A percentile compares a stretch with the other conserved stretches of the same genome.
These are phyloP conservation scores for Neonectria punicea DNA, from an alignment of 2,329 filamentous ascomycete genomes.

Conservation along the genomic window DNA sequence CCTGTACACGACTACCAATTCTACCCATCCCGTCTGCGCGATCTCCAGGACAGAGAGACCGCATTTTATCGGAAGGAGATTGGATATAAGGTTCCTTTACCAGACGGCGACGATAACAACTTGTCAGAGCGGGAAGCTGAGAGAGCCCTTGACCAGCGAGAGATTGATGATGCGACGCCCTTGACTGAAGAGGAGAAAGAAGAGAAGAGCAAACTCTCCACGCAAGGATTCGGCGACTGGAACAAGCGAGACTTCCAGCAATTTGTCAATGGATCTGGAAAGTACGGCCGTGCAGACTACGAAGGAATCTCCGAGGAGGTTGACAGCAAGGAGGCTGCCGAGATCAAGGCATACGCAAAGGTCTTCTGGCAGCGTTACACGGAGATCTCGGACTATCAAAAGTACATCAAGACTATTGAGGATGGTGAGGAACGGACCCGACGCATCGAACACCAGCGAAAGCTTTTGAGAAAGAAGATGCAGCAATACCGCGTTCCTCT, in stretches of 20 bases:
- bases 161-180: conserved; percentile 91
- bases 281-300: conserved; percentile 89
- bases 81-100: conserved; percentile 90
- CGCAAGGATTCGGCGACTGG: conserved; percentile 92
- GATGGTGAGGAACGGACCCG: conserved; percentile 90
- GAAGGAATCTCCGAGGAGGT: conserved; percentile 88
- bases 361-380: conserved; percentile 97
- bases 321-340: conserved; percentile 85
- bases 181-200: conserved; percentile 90
- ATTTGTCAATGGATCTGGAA: conserved; percentile 94
- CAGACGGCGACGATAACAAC: conserved; percentile 88
- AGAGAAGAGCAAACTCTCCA: conserved; percentile 84
- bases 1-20: conserved; percentile 97
- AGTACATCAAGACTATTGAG: conserved; percentile 89
- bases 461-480: conserved; percentile 95
- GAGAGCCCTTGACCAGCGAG: conserved; percentile 85
- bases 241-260: conserved; percentile 98
- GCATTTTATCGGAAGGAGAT: conserved; percentile 97
- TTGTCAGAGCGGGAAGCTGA: conserved; percentile 88
- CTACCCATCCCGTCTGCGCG: conserved; percentile 84
- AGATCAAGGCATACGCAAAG: conserved; percentile 92
- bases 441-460: conserved; percentile 90
- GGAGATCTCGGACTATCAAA: conserved; percentile 88
- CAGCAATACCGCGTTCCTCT: conserved; percentile 95
- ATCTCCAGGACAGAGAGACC: conserved; percentile 96